Conservation (phyloP, 768 basidiomycete species). For the Auriculariales sp. region DNA sequence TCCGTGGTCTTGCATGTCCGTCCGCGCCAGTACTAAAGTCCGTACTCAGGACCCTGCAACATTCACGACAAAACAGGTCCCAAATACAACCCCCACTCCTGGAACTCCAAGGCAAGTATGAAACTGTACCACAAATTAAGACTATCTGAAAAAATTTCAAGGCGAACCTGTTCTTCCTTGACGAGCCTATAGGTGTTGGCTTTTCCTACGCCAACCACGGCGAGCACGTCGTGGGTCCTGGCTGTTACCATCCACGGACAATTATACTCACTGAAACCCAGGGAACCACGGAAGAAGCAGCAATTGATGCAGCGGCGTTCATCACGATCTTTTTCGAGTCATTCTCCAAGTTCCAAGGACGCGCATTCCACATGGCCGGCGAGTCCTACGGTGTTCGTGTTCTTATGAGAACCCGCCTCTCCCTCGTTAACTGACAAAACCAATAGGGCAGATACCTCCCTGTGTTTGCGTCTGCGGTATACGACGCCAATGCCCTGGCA, state of each 20-base stretch:
- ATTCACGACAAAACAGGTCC: background rate
- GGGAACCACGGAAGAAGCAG: slow-evolving; percentile 46
- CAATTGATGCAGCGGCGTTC: slow-evolving; percentile 56
- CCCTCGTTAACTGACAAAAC: background rate
- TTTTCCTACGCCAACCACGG: slow-evolving; percentile 10
- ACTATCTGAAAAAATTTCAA: slow-evolving; percentile 16
- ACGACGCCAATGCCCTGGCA: slow-evolving; percentile 31
- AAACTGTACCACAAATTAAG: too few relatives aligned
- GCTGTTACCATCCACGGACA: too few relatives aligned
- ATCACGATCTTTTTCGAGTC: slow-evolving; percentile 61
- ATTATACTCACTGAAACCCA: too few relatives aligned
- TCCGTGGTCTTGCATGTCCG: slow-evolving; percentile 8
- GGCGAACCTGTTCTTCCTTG: slow-evolving; percentile 11
- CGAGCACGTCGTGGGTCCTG: slow-evolving; percentile 3
- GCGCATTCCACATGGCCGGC: slow-evolving; percentile 46
- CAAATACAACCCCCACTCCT: slow-evolving; percentile 11
- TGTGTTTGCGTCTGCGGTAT: slow-evolving; percentile 31
- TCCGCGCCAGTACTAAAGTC: slow-evolving; percentile 42
- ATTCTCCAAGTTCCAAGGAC: slow-evolving; percentile 55
- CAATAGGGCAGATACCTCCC: slow-evolving; percentile 37
- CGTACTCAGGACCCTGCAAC: slow-evolving; percentile 35
- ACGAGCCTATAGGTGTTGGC: slow-evolving; percentile 11
- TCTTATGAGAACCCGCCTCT: background rate
- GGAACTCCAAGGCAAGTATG: slow-evolving; percentile 14
- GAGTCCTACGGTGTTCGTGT: slow-evolving; percentile 38